phyloP scores from a whole-genome alignment of 1,284 basidiomycete genomes.

The Ceratobasidium sp. region DNA sequence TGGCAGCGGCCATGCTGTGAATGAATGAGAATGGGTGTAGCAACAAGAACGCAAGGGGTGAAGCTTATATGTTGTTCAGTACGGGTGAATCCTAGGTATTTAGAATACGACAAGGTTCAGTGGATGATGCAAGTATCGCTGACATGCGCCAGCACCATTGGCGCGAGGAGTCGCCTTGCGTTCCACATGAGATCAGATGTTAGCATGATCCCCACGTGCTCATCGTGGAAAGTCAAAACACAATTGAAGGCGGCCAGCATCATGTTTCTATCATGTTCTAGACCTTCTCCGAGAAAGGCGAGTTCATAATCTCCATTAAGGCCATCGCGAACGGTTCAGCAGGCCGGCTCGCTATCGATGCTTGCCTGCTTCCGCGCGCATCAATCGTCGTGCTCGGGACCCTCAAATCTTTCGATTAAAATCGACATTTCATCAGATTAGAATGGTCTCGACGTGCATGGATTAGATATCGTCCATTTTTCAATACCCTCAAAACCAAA shows the following conservation, averaged over 20 bases:
- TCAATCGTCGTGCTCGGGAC: slow-evolving; percentile 22
- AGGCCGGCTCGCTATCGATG: slow-evolving; percentile 26
- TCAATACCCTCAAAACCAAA: slow-evolving; percentile 28
- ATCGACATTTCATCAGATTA: slow-evolving; percentile 34
- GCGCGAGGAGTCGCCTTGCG: slow-evolving; percentile 24
- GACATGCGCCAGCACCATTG: slow-evolving; percentile 19
- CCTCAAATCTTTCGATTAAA: slow-evolving; percentile 30
- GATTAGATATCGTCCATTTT: slow-evolving; percentile 14
- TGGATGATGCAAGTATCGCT: slow-evolving; percentile 20
- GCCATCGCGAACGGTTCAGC: not conserved
- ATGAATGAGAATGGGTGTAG: slow-evolving; percentile 4
- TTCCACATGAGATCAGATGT: slow-evolving; percentile 38
- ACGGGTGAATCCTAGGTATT: too few species aligned
- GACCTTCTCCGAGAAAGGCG: slow-evolving; percentile 14
- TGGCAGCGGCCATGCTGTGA: slow-evolving; percentile 29
- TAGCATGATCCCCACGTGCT: slow-evolving; percentile 40
- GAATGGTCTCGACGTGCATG: slow-evolving; percentile 27
- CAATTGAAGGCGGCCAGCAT: slow-evolving; percentile 6
- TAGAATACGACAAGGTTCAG: not conserved
- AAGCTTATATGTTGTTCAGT: too few species aligned
- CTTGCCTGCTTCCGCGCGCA: slow-evolving; percentile 23
- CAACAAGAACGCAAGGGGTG: not conserved
- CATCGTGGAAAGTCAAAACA: slow-evolving; percentile 14
- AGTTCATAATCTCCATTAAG: slow-evolving; percentile 23
- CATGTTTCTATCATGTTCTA: slow-evolving; percentile 14